These are phyloP conservation scores for Rhizopus arrhizus DNA, from an alignment of 371 early-diverging fungal species.

Conservation along the genomic window DNA sequence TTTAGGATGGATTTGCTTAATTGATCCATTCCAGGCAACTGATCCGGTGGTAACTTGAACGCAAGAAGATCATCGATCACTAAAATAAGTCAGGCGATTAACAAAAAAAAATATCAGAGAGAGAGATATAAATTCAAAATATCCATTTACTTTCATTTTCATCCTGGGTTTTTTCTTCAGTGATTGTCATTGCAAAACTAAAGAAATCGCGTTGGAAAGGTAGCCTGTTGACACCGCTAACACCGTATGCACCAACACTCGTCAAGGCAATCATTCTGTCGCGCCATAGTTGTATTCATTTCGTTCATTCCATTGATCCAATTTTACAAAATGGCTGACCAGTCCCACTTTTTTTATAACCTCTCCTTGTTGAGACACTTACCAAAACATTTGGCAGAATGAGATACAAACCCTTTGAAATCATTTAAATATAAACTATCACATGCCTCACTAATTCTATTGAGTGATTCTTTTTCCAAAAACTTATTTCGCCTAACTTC, in stretches of 20 bases:
- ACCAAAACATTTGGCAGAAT: slow-evolving; percentile 12
- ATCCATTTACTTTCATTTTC: not conserved
- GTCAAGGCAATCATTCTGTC: slow-evolving; percentile 4
- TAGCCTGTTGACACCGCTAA: not conserved
- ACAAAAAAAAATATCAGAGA: not conserved
- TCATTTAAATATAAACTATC: no score
- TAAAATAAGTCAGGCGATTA: slow-evolving; percentile 4
- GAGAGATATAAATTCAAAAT: slow-evolving; percentile 1
- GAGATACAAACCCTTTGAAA: slow-evolving; percentile 8
- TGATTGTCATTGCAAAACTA: slow-evolving; percentile 1
- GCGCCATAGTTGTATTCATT: slow-evolving; percentile 3
- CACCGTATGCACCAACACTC: slow-evolving; percentile 1
- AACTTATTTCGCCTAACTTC: slow-evolving; percentile 17
- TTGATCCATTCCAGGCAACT: slow-evolving; percentile 6
- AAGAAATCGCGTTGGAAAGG: slow-evolving; percentile 2
- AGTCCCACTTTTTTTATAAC: slow-evolving; percentile 3
- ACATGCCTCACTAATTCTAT: slow-evolving; percentile 1
- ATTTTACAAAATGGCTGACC: not conserved
- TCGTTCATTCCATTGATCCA: slow-evolving; percentile 2
- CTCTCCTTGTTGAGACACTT: slow-evolving; percentile 12
- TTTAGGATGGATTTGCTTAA: not conserved
- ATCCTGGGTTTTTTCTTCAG: slow-evolving; percentile 3
- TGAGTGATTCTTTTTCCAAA: slow-evolving; percentile 9
- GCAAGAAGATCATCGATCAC: slow-evolving; percentile 1
- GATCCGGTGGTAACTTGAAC: not conserved